Evolutionary conservation across 2,329 filamentous ascomycete species (phyloP).

Genomic region (Thielaviopsis populi): DNA sequence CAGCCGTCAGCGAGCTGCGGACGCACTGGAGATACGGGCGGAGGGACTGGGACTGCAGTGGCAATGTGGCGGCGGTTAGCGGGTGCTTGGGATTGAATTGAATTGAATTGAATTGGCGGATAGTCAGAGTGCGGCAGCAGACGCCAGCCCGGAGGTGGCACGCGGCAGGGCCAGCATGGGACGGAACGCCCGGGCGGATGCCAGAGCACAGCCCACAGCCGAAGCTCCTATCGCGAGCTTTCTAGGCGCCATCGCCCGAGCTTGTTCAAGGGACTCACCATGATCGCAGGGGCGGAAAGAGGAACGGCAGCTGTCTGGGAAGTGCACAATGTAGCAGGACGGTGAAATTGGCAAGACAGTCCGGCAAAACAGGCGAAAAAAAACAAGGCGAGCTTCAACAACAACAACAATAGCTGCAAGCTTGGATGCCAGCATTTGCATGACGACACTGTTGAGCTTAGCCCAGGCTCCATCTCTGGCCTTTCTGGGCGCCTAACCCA

Average conservation of each 20-base stretch:
- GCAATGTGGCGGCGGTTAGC: constrained; percentile 8
- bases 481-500: neutral
- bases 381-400: neutral
- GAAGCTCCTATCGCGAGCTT: neutral
- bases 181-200: constrained; percentile 14
- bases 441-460: constrained; percentile 6
- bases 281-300: neutral
- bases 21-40: constrained; percentile 94
- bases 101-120: neutral
- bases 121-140: constrained; percentile 3
- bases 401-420: constrained; percentile 16
- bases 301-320: neutral
- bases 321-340: neutral
- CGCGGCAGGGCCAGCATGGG: neutral
- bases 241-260: neutral
- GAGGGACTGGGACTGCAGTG: constrained; percentile 72
- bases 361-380: neutral
- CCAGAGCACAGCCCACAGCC: neutral
- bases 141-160: constrained; percentile 20
- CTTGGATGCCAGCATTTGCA: neutral
- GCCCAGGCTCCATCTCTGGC: neutral
- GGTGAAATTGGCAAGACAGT: neutral
- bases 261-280: neutral
- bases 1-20: constrained; percentile 82
- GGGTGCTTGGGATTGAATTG: neutral